phyloP scores from a whole-genome alignment of 768 basidiomycete species.

The Boletales sp. region DNA sequence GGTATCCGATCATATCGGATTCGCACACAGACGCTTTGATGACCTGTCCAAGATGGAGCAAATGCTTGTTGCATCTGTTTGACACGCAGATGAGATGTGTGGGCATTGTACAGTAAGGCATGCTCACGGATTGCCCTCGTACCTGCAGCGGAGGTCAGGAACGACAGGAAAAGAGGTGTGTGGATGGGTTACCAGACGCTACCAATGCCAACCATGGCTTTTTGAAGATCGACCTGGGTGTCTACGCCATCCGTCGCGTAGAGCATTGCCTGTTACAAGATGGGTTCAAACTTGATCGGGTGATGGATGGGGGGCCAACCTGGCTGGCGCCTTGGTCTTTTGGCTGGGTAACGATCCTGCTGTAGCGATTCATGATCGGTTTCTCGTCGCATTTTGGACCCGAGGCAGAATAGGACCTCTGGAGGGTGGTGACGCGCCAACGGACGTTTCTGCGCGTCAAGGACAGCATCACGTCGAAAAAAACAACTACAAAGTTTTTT shows the following conservation, averaged over 20 bases:
- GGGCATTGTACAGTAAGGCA: not conserved
- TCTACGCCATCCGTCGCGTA: conserved; percentile 96
- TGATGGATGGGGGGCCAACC: conserved; percentile 35
- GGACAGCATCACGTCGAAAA: conserved; percentile 17
- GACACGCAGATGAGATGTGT: not conserved
- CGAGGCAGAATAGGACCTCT: conserved; percentile 38
- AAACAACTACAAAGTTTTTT: not conserved
- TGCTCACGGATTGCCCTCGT: conserved; percentile 96
- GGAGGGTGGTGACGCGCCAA: conserved; percentile 8
- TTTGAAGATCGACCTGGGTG: conserved; percentile 80
- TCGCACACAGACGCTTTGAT: conserved; percentile 76
- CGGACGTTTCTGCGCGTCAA: conserved; percentile 16
- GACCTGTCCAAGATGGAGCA: conserved; percentile 83
- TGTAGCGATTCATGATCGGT: conserved; percentile 64
- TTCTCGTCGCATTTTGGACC: conserved; percentile 37
- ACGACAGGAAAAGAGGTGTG: not conserved
- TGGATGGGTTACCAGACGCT: conserved; percentile 82
- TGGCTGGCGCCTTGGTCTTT: conserved; percentile 97
- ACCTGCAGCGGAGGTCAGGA: conserved; percentile 52
- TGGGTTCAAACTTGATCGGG: too few relatives aligned
- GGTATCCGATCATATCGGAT: conserved; percentile 84
- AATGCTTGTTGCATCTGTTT: conserved; percentile 88
- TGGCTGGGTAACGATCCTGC: conserved; percentile 78
- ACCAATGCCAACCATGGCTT: conserved; percentile 96
- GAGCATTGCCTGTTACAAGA: conserved; percentile 77